phyloP scores from a whole-genome alignment of 108 stramenopile genomes.

The Cyclotella choctawhatcheeana region DNA sequence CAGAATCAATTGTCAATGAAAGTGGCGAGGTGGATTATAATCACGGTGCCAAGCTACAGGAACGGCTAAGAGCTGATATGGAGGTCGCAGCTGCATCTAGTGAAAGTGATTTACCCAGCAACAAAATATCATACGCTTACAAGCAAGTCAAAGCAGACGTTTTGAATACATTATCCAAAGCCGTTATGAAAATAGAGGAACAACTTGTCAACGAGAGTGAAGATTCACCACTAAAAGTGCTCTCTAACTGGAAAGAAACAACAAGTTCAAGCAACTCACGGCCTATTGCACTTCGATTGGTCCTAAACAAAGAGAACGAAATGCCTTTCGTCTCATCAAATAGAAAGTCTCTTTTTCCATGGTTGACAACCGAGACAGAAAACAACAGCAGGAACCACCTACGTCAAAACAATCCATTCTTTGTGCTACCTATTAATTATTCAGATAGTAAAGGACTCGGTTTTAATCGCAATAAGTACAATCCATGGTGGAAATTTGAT shows the following conservation, averaged over 20 bases:
- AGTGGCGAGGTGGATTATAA: background rate
- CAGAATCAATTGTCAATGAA: conserved; percentile 2
- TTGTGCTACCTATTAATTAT: conserved; percentile 11
- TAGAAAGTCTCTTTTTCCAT: background rate
- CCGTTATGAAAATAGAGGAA: no score
- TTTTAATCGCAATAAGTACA: no score
- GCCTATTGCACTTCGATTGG: conserved; percentile 20
- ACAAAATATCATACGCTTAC: background rate
- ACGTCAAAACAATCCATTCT: background rate
- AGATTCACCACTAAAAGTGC: conserved; percentile 1
- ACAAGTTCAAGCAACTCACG: background rate
- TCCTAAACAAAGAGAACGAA: conserved; percentile 2
- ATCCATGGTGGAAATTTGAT: background rate
- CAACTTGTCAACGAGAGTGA: no score
- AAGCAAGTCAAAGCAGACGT: background rate
- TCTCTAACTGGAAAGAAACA: background rate
- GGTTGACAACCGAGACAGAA: background rate
- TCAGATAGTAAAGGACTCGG: background rate
- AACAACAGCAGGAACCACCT: background rate
- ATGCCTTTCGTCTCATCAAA: background rate
- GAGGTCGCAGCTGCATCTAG: background rate
- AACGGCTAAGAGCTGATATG: conserved; percentile 12
- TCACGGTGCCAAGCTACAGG: background rate
- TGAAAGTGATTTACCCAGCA: background rate
- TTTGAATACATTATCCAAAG: conserved; percentile 3